phyloP scores from a whole-genome alignment of 768 basidiomycete species.

The Melanogaster broomeanus region DNA sequence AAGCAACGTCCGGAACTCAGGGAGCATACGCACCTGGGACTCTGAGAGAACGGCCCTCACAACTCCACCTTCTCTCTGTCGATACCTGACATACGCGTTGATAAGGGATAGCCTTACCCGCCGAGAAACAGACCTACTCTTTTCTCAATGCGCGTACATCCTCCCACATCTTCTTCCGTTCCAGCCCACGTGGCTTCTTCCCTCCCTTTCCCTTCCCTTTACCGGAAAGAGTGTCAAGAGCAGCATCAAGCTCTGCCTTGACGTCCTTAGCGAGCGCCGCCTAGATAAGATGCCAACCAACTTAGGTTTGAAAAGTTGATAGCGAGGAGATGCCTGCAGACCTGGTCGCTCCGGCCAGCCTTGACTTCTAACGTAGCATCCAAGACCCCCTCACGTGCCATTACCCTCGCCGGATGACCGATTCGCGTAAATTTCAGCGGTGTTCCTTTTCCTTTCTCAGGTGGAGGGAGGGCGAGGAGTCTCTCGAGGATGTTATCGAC shows the following conservation, averaged over 20 bases:
- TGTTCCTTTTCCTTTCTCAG: slow-evolving; percentile 45
- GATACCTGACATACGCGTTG: slow-evolving; percentile 55
- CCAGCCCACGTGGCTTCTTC: slow-evolving; percentile 67
- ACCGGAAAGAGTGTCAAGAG: slow-evolving; percentile 65
- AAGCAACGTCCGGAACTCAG: neutral
- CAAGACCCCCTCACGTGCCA: slow-evolving; percentile 66
- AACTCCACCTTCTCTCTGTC: slow-evolving; percentile 84
- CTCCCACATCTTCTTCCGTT: slow-evolving; percentile 84
- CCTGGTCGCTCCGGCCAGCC: slow-evolving; percentile 73
- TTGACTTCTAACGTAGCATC: slow-evolving; percentile 74
- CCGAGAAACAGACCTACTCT: slow-evolving; percentile 59
- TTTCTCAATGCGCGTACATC: slow-evolving; percentile 85
- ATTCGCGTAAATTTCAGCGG: slow-evolving; percentile 75
- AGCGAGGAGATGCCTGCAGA: slow-evolving; percentile 12
- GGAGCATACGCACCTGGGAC: slow-evolving; percentile 56
- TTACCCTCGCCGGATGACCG: slow-evolving; percentile 93
- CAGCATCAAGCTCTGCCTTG: slow-evolving; percentile 78
- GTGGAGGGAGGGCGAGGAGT: slow-evolving; percentile 60
- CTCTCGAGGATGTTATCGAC: slow-evolving; percentile 96
- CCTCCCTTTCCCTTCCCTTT: slow-evolving; percentile 77
- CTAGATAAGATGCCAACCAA: slow-evolving; percentile 37
- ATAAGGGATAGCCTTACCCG: neutral
- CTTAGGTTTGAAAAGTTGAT: neutral
- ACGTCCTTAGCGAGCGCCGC: slow-evolving; percentile 87
- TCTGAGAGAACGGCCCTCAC: slow-evolving; percentile 77